Conservation (phyloP, 768 basidiomycete genomes). For the Baorangia bicolor region DNA sequence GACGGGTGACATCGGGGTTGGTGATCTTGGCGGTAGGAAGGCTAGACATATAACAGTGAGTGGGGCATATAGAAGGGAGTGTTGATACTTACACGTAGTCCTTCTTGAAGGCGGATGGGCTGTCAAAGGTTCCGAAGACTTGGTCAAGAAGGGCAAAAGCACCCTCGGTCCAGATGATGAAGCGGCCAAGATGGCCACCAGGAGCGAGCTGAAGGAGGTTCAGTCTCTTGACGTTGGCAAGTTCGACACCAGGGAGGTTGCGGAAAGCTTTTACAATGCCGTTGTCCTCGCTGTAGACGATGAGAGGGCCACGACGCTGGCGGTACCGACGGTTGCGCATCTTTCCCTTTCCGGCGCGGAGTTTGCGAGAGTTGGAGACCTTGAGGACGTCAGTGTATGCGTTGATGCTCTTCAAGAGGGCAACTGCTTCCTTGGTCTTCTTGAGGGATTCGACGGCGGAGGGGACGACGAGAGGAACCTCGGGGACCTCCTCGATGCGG, state of each 20-base stretch:
- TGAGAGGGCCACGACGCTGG: conserved; percentile 94
- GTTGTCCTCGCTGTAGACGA: conserved; percentile 96
- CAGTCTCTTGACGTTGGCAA: conserved; percentile 89
- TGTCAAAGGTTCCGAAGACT: conserved; percentile 94
- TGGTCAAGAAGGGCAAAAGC: conserved; percentile 93
- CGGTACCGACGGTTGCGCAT: conserved; percentile 94
- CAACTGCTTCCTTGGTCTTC: conserved; percentile 97
- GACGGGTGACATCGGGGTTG: conserved; percentile 94
- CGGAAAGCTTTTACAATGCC: conserved; percentile 99
- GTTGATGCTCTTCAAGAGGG: conserved; percentile 85
- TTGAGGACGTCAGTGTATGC: conserved; percentile 94
- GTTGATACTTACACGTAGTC: conserved; percentile 66
- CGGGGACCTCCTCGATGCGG: conserved; percentile 95
- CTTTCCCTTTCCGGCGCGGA: conserved; percentile 97
- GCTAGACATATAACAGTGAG: conserved; percentile 36
- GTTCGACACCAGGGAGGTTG: conserved; percentile 97
- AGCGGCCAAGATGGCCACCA: conserved; percentile 98
- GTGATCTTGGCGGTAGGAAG: conserved; percentile 95
- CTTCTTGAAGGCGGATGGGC: conserved; percentile 82
- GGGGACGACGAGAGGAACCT: conserved; percentile 91
- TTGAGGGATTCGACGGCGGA: conserved; percentile 78
- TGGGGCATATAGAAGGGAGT: background rate
- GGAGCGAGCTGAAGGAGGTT: conserved; percentile 99
- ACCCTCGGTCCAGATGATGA: conserved; percentile 98
- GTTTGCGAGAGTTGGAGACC: conserved; percentile 95